These are phyloP conservation scores for Saitozyma podzolica DNA, from an alignment of 768 basidiomycete species.

Conservation along the genomic window DNA sequence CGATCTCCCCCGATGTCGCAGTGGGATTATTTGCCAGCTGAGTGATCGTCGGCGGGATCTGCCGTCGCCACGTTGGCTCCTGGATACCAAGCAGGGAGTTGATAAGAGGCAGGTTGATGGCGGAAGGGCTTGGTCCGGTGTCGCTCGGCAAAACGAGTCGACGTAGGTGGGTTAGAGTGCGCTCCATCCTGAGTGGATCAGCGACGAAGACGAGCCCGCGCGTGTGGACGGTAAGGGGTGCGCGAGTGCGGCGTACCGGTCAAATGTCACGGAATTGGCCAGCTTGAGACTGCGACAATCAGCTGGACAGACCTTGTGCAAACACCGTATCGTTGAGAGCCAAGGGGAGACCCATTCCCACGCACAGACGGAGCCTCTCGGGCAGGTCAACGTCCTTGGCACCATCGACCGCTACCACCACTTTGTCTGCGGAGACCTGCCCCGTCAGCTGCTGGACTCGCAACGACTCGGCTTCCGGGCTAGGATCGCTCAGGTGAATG, in stretches of 20 bases:
- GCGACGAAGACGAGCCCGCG: neutral
- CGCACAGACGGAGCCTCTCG: conserved; percentile 71
- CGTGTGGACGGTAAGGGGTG: no score
- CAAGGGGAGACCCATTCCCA: neutral
- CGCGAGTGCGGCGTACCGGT: conserved; percentile 55
- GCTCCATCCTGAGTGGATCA: conserved; percentile 70
- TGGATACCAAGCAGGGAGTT: conserved; percentile 72
- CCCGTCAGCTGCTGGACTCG: no score
- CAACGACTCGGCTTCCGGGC: no score
- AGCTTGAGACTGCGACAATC: conserved; percentile 63
- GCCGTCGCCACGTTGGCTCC: conserved; percentile 26
- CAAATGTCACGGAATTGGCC: conserved; percentile 88
- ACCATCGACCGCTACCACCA: conserved; percentile 73
- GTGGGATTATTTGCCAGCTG: neutral
- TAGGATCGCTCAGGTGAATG: neutral
- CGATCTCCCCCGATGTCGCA: conserved; percentile 45
- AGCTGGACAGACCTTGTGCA: conserved; percentile 1
- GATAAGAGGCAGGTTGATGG: conserved; percentile 58
- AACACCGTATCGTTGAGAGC: neutral
- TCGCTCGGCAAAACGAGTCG: conserved; percentile 51
- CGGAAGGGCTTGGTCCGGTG: conserved; percentile 45
- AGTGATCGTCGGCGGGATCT: conserved; percentile 53
- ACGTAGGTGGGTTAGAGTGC: conserved; percentile 70
- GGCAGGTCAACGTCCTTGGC: conserved; percentile 71
- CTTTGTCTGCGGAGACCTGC: conserved; percentile 75